phyloP scores from a whole-genome alignment of 768 basidiomycete species.

The Boletus pseudo-olivaceus region DNA sequence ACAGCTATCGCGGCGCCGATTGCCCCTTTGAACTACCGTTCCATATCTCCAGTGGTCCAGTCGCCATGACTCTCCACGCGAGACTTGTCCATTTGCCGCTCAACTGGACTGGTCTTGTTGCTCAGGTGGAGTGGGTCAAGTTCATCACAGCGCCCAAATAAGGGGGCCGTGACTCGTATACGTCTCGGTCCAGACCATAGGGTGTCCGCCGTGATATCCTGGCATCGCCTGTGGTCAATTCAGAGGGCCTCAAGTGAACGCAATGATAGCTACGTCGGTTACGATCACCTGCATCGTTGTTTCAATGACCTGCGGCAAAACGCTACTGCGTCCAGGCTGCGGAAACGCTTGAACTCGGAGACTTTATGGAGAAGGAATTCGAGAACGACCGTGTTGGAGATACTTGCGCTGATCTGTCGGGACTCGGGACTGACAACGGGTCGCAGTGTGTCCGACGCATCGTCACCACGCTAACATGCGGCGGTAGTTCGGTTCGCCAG shows the following conservation, averaged over 20 bases:
- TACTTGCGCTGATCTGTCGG: constrained; percentile 11
- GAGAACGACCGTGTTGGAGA: constrained; percentile 10
- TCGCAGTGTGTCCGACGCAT: too few relatives aligned
- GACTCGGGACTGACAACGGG: constrained; percentile 8
- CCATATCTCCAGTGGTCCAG: not conserved
- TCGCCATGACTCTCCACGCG: constrained; percentile 12
- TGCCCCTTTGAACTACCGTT: not conserved
- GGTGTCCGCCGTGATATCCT: constrained; percentile 9
- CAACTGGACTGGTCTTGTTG: constrained; percentile 4
- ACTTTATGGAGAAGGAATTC: constrained; percentile 14
- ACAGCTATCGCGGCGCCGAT: too few relatives aligned
- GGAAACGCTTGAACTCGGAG: constrained; percentile 12
- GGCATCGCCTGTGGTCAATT: constrained; percentile 14
- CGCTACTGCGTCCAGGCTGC: constrained; percentile 13
- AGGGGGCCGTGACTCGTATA: not conserved
- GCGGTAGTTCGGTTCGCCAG: too few relatives aligned
- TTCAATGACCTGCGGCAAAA: constrained; percentile 14
- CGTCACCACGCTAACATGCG: too few relatives aligned
- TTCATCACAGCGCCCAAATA: constrained; percentile 10
- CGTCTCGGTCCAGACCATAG: constrained; percentile 13
- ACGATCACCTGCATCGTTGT: constrained; percentile 12
- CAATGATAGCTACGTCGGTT: constrained; percentile 2
- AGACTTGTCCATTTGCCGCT: constrained; percentile 8
- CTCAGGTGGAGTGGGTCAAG: constrained; percentile 9
- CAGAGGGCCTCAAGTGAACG: constrained; percentile 11